Percentiles rank a stretch among this genome's conserved stretches.
These are phyloP conservation scores for Acacia crassicarpa DNA, from an alignment of 306 rosid species.

Conservation along the genomic window DNA sequence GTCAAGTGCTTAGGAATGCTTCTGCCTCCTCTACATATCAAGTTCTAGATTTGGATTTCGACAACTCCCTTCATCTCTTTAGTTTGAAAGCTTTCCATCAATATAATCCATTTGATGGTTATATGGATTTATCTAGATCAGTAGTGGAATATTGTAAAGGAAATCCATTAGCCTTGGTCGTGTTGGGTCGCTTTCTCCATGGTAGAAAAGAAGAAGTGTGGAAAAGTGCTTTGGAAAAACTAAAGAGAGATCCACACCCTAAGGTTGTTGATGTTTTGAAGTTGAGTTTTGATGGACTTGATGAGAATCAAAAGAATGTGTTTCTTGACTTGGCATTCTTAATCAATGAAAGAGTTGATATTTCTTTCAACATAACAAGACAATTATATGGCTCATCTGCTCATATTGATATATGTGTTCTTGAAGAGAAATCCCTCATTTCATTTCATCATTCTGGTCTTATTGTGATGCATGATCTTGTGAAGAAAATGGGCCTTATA, in stretches of 20 bases:
- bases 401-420: neutral
- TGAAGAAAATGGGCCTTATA: neutral
- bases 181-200: neutral
- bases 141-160: neutral
- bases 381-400: neutral
- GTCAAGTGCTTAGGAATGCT: neutral
- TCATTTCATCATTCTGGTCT: neutral
- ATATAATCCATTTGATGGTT: neutral
- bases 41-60: neutral
- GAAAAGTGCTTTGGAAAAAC: neutral
- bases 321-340: neutral
- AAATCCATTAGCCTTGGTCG: neutral
- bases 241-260: neutral
- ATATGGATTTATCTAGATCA: neutral
- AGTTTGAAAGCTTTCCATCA: neutral
- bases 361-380: too few species aligned
- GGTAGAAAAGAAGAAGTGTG: neutral
- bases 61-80: neutral
- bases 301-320: neutral
- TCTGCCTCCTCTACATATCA: neutral
- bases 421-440: neutral
- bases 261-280: neutral
- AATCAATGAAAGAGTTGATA: too few species aligned
- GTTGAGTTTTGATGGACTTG: neutral
- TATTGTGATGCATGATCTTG: neutral